Conservation (phyloP, 2,329 filamentous ascomycete genomes). For the Stromatinia cepivora region DNA sequence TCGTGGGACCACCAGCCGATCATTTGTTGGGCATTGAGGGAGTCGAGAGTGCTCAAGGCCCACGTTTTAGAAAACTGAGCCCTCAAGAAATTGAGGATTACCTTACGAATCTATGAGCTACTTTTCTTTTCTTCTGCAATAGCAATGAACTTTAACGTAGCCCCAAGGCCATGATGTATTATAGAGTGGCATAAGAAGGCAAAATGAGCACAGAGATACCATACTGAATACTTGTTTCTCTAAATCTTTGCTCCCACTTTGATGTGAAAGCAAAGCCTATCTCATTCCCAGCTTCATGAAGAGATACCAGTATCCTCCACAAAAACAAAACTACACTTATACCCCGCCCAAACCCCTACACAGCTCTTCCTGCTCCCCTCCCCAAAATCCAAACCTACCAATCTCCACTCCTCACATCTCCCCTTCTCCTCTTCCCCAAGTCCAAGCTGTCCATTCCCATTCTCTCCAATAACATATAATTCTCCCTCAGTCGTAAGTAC, state of each 20-base stretch:
- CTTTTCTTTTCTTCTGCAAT: conserved; percentile 26
- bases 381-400: conserved; percentile 32
- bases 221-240: conserved; percentile 21
- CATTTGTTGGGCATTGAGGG: conserved; percentile 90
- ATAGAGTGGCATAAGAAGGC: conserved; percentile 41
- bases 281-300: neutral
- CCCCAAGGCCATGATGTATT: conserved; percentile 40
- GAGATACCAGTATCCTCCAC: conserved; percentile 27
- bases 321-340: conserved; percentile 40
- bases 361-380: conserved; percentile 29
- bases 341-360: conserved; percentile 36
- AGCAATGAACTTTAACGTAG: conserved; percentile 30
- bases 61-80: conserved; percentile 89
- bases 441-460: conserved; percentile 61
- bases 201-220: conserved; percentile 40
- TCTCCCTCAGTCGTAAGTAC: conserved; percentile 51
- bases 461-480: conserved; percentile 58
- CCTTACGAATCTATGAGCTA: conserved; percentile 82
- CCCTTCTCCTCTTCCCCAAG: conserved; percentile 35
- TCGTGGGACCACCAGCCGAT: conserved; percentile 91
- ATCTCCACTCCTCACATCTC: conserved; percentile 32
- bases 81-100: conserved; percentile 99
- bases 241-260: neutral
- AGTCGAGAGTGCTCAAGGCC: conserved; percentile 79
- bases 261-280: neutral